Evolutionary conservation across 2,329 filamentous ascomycete genomes (phyloP), one percentile per base, ranked within the genome.

Genomic region (Fusarium tricinctum): DNA sequence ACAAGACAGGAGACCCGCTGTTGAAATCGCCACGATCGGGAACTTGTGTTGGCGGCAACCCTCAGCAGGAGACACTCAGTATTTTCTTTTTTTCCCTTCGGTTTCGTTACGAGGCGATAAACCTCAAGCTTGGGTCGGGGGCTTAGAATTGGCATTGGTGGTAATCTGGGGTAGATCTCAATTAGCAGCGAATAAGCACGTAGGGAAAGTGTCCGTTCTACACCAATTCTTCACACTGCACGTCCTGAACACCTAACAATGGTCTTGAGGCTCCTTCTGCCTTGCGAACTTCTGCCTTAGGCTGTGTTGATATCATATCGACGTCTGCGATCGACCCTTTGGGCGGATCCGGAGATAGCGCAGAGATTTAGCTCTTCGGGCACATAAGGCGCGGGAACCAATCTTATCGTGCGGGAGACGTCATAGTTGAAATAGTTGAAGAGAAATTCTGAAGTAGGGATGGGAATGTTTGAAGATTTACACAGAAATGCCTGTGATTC

Each of bases 381-480:
- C 42, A 44, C 49, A 38, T 48, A 55, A 53, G 43, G 8, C 48
- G 33, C 45, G 65, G 52, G 39, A 58, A 43, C 49, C 46, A 56
- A 56, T 69, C 39, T 56, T 26, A n/a, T 42, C 14, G 38, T n/a
- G 33, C 32, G 30, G 26, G 19, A 35, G 43, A 55, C 49, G 57
- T 70, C 66, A 69, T 69, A 38, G 10, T 26, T 49, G 42, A 69
- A 40, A 69, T 69, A 38, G 10, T 26, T 49, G 42, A 69, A 40
- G 55, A 38, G 44, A 39, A 15, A 28, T 49, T 45, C 28, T 49
- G 38, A 47, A 43, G 57, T 47, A 55, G 52, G 20, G 13, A 72
- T 68, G 70, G 61, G 60, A 71, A 64, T 63, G 46, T 65, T 51
- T 20, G 19, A 20, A 35, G 53, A 54, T 70, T 55, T 62, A 44